phyloP scores from a whole-genome alignment of 2,329 filamentous ascomycete species.

The Epichloe sibirici region DNA sequence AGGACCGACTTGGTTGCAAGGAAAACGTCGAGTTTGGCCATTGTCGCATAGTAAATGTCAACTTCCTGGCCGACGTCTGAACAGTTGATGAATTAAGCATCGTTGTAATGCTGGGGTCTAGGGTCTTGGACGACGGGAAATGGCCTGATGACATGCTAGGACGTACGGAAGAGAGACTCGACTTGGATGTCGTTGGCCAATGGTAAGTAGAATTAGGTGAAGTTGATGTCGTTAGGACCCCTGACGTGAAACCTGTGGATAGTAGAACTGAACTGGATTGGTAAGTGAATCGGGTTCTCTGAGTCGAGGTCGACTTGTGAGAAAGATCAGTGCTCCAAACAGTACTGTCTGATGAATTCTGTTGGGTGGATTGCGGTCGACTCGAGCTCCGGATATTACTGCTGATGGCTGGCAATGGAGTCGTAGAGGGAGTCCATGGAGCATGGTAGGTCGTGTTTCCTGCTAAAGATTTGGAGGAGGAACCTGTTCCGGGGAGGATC shows the following conservation, averaged over 20 bases:
- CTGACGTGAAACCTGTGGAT: neutral
- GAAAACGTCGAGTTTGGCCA: conserved; percentile 2
- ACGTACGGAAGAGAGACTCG: neutral
- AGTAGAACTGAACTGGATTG: neutral
- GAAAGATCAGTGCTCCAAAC: neutral
- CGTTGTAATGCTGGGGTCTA: neutral
- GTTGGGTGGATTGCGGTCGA: neutral
- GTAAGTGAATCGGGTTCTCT: neutral
- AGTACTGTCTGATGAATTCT: neutral
- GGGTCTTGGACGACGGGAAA: neutral
- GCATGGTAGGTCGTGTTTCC: neutral
- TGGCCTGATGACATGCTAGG: neutral
- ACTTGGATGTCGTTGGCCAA: neutral
- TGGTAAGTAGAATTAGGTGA: conserved; percentile 1
- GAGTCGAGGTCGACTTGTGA: neutral
- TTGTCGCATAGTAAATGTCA: neutral
- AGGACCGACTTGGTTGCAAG: neutral
- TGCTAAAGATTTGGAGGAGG: neutral
- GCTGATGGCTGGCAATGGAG: neutral
- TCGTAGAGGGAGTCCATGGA: neutral
- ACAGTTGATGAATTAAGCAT: neutral
- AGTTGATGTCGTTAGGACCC: neutral
- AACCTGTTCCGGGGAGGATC: conserved; percentile 4
- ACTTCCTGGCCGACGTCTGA: neutral
- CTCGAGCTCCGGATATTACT: neutral